Evolutionary conservation across 805 yeast genomes (phyloP).

Genomic region (Cyberlindnera americana): DNA sequence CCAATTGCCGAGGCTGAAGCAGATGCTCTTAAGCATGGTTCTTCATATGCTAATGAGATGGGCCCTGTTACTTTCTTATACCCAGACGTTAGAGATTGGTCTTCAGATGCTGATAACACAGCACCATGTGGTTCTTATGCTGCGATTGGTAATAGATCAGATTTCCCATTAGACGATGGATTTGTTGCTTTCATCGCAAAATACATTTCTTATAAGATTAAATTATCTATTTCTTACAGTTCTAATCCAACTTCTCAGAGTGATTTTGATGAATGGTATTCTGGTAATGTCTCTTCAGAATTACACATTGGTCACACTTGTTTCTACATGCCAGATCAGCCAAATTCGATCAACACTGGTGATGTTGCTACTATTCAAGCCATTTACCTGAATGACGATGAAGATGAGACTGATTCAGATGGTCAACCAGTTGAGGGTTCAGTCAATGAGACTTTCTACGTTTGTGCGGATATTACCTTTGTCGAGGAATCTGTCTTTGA

Average conservation of each 20-base stretch:
- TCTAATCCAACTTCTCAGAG: constrained; percentile 36
- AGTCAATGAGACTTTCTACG: constrained; percentile 40
- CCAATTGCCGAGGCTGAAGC: constrained; percentile 1
- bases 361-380: constrained; percentile 43
- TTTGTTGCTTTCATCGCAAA: constrained; percentile 44
- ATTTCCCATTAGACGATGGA: constrained; percentile 45
- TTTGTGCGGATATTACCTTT: constrained; percentile 42
- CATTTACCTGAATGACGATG: constrained; percentile 35
- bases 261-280: constrained; percentile 39
- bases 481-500: constrained; percentile 40
- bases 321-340: constrained; percentile 42
- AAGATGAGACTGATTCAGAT: constrained; percentile 16
- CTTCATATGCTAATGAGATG: constrained; percentile 25
- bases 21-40: constrained; percentile 25
- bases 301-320: constrained; percentile 44
- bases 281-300: constrained; percentile 37
- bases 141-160: constrained; percentile 35
- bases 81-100: constrained; percentile 44
- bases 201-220: constrained; percentile 36
- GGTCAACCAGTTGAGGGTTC: constrained; percentile 36
- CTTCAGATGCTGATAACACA: constrained; percentile 40
- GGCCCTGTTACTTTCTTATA: constrained; percentile 33
- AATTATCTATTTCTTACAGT: constrained; percentile 39
- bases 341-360: constrained; percentile 35
- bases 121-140: constrained; percentile 46